phyloP scores from a whole-genome alignment of 2,329 filamentous ascomycete genomes.

The Fusarium veterinarium region DNA sequence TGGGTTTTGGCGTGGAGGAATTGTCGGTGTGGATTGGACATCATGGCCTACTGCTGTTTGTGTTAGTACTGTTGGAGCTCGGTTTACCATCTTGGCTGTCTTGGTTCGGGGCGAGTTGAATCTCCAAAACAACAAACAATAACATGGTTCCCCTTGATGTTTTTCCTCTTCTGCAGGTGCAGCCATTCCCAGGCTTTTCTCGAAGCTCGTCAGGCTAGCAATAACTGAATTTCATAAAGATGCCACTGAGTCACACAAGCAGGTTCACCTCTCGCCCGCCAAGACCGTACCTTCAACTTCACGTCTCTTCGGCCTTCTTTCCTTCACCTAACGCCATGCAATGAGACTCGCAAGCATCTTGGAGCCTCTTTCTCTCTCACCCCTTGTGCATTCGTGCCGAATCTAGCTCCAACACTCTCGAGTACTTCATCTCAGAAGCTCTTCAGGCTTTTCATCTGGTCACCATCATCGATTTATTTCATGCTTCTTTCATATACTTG shows the following conservation, averaged over 20 bases:
- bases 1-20: not conserved
- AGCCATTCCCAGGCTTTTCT: not conserved
- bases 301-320: not conserved
- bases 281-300: not conserved
- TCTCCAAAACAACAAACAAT: not conserved
- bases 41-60: not conserved
- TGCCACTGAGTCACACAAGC: not conserved
- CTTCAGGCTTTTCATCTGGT: not conserved
- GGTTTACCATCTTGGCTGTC: not conserved
- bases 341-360: fast-evolving
- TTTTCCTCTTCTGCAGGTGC: not conserved
- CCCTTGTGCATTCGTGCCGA: not conserved
- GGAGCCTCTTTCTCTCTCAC: not conserved
- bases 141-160: too few species aligned
- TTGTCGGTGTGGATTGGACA: not conserved
- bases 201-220: not conserved
- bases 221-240: not conserved
- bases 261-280: not conserved
- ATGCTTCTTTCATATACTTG: not conserved
- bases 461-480: not conserved
- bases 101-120: not conserved
- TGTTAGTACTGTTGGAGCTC: not conserved
- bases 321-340: not conserved
- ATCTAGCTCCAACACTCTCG: not conserved
- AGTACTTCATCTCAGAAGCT: not conserved